Evolutionary conservation across 1,284 basidiomycete species (phyloP), one percentile per base, ranked within the genome.

Genomic region (Serendipita sp.): DNA sequence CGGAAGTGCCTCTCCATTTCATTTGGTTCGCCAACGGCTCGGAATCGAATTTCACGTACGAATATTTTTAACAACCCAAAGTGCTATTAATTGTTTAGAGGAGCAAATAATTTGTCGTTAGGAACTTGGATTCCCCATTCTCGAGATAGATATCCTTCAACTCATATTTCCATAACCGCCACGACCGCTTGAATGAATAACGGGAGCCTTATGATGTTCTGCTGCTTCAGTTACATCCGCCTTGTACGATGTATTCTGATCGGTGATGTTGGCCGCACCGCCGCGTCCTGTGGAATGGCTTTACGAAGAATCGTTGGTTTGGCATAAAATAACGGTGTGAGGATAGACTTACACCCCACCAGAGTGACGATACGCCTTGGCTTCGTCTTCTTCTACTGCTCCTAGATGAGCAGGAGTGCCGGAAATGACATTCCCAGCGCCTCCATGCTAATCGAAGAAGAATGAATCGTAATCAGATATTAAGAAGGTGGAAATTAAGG

Each of bases 281-380:
- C 87, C 87, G 43, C 87, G 79, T 22, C 85, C 87, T 1, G 81
- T 83, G 3, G 83, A 83, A 69, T 87, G 85, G 15, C 82, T 85
- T 64, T 15, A 47, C 4, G 63, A n/a, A 34, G 55, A 38, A 41
- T 61, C 47, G 47, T 60, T 50, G 63, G 29, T 50, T 30, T 32
- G 60, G 66, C 22, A 61, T 35, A 45, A 60, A 22, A 63, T 26
- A 60, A 65, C 15, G 60, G 17, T 2, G 53, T 62, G 58, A n/a
- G 12, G 32, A 35, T 34, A 15, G 15, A 76, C 81, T 66, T 66
- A 81, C 81, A 77, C 65, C 65, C 71, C 77, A 4, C 76, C 74
- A 8, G 65, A 68, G 61, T 73, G 73, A 2, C 61, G 53, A 60
- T 74, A 68, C 17, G 70, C 71, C 60, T 69, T 73, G 44, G 77